phyloP scores from a whole-genome alignment of 495 filamentous ascomycete genomes.

The Talaromyces ruber region DNA sequence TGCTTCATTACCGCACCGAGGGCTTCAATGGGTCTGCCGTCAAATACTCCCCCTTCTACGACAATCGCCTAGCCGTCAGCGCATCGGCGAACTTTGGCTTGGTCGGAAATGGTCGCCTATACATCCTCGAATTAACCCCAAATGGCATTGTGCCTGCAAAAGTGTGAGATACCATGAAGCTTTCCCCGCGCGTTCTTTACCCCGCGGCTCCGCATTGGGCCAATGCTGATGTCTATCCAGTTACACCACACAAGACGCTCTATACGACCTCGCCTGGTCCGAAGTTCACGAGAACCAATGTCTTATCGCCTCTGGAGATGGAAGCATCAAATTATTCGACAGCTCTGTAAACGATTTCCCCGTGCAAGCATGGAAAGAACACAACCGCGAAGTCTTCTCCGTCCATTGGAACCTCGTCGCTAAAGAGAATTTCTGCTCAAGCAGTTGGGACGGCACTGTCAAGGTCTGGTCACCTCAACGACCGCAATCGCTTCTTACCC shows the following conservation, averaged over 20 bases:
- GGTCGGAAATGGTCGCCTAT: slow-evolving; percentile 89
- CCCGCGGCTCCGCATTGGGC: slow-evolving; percentile 3
- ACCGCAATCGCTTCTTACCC: slow-evolving; percentile 62
- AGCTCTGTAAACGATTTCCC: slow-evolving; percentile 68
- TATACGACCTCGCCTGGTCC: slow-evolving; percentile 90
- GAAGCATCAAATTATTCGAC: slow-evolving; percentile 91
- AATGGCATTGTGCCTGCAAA: slow-evolving; percentile 78
- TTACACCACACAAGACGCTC: slow-evolving; percentile 93
- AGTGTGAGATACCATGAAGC: slow-evolving; percentile 34
- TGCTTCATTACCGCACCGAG: slow-evolving; percentile 89
- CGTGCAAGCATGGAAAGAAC: slow-evolving; percentile 80
- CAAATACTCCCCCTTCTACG: slow-evolving; percentile 97
- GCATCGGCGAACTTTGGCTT: slow-evolving; percentile 89
- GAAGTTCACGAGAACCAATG: slow-evolving; percentile 93
- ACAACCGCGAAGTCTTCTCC: slow-evolving; percentile 83
- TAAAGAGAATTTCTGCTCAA: slow-evolving; percentile 84
- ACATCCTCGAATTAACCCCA: slow-evolving; percentile 68
- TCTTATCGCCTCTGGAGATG: slow-evolving; percentile 79
- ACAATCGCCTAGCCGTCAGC: slow-evolving; percentile 82
- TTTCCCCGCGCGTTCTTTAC: background rate
- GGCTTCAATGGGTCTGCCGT: slow-evolving; percentile 92
- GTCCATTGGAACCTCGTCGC: slow-evolving; percentile 84
- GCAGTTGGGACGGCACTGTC: slow-evolving; percentile 89
- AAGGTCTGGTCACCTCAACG: slow-evolving; percentile 83
- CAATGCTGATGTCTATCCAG: slow-evolving; percentile 24